A percentile compares a stretch with the other conserved stretches of the same genome.
Evolutionary conservation across 805 yeast species (phyloP).

Genomic region (Pichia paraexigua): DNA sequence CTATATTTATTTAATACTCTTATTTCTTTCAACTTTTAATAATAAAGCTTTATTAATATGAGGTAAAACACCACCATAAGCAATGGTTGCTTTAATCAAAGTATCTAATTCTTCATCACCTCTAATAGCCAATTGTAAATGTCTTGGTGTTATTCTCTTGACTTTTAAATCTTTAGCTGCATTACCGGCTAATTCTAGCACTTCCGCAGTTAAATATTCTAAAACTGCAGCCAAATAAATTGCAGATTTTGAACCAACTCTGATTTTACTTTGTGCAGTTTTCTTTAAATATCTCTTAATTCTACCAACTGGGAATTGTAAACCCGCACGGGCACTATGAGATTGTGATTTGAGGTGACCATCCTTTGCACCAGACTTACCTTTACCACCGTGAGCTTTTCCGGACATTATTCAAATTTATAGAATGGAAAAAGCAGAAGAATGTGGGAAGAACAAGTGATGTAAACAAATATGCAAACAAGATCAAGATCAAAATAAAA

Average conservation of each 20-base stretch:
- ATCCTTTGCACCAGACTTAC: conserved; percentile 81
- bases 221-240: conserved; percentile 92
- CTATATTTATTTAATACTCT: conserved; percentile 14
- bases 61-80: conserved; percentile 97
- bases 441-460: neutral
- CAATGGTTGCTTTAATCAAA: conserved; percentile 89
- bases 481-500: neutral
- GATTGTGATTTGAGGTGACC: conserved; percentile 54
- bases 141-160: conserved; percentile 97
- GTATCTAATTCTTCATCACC: conserved; percentile 97
- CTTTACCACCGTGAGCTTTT: conserved; percentile 85
- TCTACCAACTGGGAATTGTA: conserved; percentile 98
- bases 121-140: conserved; percentile 91
- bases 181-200: conserved; percentile 94
- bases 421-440: neutral
- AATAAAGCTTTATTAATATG: conserved; percentile 79
- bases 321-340: conserved; percentile 90
- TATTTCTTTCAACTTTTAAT: conserved; percentile 64
- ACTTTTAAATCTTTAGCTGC: conserved; percentile 95
- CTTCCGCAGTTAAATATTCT: conserved; percentile 95
- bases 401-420: conserved; percentile 59
- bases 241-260: conserved; percentile 77
- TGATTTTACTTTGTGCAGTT: conserved; percentile 67
- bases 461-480: conserved; percentile 1
- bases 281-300: conserved; percentile 91